phyloP scores from a whole-genome alignment of 2,329 filamentous ascomycete genomes.

The Dendryphion nanum region DNA sequence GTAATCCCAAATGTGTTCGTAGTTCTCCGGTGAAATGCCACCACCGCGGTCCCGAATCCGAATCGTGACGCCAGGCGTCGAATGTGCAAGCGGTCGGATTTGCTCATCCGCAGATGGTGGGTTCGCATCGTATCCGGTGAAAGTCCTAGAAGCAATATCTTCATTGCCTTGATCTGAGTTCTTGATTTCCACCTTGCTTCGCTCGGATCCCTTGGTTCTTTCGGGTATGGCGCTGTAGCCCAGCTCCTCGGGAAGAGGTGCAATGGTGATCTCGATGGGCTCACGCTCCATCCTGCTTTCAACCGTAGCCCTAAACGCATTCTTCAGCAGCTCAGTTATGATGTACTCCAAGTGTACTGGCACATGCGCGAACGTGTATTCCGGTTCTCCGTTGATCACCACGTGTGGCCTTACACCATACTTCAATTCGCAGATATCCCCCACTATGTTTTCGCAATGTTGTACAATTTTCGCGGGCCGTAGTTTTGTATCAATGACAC shows the following conservation, averaged over 20 bases:
- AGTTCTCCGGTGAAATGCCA: constrained; percentile 80
- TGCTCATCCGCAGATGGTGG: constrained; percentile 27
- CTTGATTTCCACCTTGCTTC: constrained; percentile 8
- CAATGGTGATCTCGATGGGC: constrained; percentile 89
- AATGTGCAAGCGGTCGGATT: constrained; percentile 46
- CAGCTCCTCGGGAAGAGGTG: constrained; percentile 59
- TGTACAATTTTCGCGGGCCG: constrained; percentile 79
- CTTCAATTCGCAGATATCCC: constrained; percentile 93
- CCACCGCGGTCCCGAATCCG: constrained; percentile 94
- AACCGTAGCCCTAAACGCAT: constrained; percentile 90
- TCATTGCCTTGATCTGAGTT: constrained; percentile 32
- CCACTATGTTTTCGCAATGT: constrained; percentile 83
- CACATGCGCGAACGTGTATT: constrained; percentile 88
- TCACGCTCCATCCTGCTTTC: constrained; percentile 78
- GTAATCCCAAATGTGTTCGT: constrained; percentile 92
- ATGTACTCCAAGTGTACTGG: constrained; percentile 98
- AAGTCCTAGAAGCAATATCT: constrained; percentile 29
- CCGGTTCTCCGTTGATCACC: constrained; percentile 78
- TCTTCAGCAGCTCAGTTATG: constrained; percentile 92
- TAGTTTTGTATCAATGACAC: constrained; percentile 89
- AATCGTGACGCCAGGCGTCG: constrained; percentile 84
- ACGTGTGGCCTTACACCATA: constrained; percentile 85
- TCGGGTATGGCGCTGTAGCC: constrained; percentile 12
- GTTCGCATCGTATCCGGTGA: constrained; percentile 20
- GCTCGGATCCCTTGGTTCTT: background rate